Conservation (phyloP, 331 rosid genomes). For the Dryas integrifolia region DNA sequence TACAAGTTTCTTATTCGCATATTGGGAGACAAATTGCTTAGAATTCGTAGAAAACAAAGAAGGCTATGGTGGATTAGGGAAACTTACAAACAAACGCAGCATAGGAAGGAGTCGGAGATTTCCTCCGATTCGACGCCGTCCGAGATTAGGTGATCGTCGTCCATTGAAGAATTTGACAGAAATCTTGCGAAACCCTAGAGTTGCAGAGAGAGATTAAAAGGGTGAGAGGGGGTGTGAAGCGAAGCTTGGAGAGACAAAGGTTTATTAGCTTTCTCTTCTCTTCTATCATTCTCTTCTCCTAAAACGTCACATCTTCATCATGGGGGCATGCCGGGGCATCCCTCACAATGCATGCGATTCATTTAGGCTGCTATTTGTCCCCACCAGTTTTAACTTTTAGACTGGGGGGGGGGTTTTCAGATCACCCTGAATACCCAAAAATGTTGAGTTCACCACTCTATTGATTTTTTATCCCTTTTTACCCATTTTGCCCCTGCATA, state of each 20-base stretch:
- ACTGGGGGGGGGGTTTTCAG: no score
- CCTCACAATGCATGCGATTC: no score
- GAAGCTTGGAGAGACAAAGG: neutral
- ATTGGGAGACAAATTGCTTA: neutral
- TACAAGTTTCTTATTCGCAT: neutral
- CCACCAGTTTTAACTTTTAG: no score
- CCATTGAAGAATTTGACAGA: neutral
- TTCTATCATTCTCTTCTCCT: no score
- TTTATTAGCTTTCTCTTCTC: neutral
- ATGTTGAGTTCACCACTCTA: no score
- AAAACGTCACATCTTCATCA: neutral
- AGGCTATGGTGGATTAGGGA: neutral
- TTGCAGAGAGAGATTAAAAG: neutral
- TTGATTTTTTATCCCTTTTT: no score
- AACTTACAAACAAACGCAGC: constrained; percentile 71
- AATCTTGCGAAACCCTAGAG: neutral
- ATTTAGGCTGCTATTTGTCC: no score
- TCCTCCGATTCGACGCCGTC: constrained; percentile 27
- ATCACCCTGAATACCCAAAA: no score
- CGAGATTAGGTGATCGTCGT: constrained; percentile 23
- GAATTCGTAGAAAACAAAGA: neutral
- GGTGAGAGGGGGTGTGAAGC: neutral
- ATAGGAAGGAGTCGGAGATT: constrained; percentile 43
- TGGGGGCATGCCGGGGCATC: neutral
- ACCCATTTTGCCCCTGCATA: no score